Evolutionary conservation across 768 basidiomycete species (phyloP), one percentile per base, ranked within the genome.

Genomic region (Daedalea quercina): DNA sequence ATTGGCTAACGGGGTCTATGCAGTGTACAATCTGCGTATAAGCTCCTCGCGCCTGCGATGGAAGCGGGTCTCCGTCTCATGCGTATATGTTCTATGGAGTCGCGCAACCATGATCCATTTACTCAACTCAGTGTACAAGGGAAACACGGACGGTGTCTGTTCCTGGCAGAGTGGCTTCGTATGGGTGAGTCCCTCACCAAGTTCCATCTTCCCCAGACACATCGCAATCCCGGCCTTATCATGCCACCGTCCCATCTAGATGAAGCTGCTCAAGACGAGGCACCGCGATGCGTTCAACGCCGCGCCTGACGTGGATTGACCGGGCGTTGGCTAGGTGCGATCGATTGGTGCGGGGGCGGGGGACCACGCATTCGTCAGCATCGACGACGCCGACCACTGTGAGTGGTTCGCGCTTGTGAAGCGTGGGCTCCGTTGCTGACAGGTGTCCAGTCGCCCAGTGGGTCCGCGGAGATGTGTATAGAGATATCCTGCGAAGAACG

Each of bases 371-470:
- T 51, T 51, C 31, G 15, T 51, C 40, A 43, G 50, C 41, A 44
- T 43, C 19, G 50, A 51, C 22, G 40, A 51, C 43, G 50, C 50
- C 15, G 50, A 40, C 43, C 50, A 43, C 12, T 42, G 50, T 51
- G 26, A 43, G 50, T 28, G 4, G 19, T 31, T 26, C 41, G 33
- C 33, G 11, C 28, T 6, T 11, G 3, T 37, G 34, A 23, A 3
- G 15, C 19, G 3, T 12, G 50, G 26, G 9, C 40, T 23, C 23
- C 13, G 37, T 15, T 15, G 37, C 37, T 15, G 15, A 40, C 19
- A 6, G 13, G 7, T 23, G 7, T 23, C 7, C 25, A 43, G 50
- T 51, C 19, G 41, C 23, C 2, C 22, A 43, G 28, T 51, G 41
- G 41, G 48, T 37, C 24, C 22, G 33, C 15, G 12, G 40, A 19